These are phyloP conservation scores for Terana coerulea DNA, from an alignment of 768 basidiomycete genomes.

Conservation along the genomic window DNA sequence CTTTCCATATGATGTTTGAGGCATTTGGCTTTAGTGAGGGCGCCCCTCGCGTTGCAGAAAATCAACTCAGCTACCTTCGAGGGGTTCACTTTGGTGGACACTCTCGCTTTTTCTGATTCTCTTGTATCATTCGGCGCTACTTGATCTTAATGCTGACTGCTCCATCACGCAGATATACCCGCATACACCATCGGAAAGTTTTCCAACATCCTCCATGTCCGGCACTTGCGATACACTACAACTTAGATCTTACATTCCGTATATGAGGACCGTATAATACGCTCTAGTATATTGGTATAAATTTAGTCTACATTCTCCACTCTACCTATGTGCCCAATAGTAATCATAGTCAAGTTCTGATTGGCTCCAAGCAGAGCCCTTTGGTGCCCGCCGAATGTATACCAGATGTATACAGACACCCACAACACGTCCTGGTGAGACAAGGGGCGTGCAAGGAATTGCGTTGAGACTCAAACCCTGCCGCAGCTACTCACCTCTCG, in stretches of 20 bases:
- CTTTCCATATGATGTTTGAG: conserved; percentile 74
- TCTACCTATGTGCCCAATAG: no score
- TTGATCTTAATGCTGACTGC: background rate
- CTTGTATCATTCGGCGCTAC: background rate
- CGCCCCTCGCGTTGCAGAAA: conserved; percentile 68
- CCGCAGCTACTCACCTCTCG: no score
- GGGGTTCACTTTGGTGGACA: conserved; percentile 38
- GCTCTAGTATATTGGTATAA: background rate
- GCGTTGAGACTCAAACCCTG: no score
- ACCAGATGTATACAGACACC: no score
- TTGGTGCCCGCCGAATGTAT: no score
- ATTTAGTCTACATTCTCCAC: background rate
- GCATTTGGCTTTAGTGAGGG: conserved; percentile 88
- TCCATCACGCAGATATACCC: background rate
- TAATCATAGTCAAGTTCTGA: no score
- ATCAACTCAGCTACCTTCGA: conserved; percentile 90
- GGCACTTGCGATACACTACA: background rate
- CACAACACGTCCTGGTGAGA: no score
- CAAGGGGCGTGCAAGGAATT: no score
- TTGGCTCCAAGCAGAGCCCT: no score
- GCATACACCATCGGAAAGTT: no score
- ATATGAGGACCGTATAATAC: no score
- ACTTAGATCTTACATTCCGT: background rate
- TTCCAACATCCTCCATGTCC: no score
- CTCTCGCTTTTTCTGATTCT: conserved; percentile 44